Base-by-base conservation (phyloP, 1,139 yeast species). In the Kluyveromyces marxianus region DNA sequence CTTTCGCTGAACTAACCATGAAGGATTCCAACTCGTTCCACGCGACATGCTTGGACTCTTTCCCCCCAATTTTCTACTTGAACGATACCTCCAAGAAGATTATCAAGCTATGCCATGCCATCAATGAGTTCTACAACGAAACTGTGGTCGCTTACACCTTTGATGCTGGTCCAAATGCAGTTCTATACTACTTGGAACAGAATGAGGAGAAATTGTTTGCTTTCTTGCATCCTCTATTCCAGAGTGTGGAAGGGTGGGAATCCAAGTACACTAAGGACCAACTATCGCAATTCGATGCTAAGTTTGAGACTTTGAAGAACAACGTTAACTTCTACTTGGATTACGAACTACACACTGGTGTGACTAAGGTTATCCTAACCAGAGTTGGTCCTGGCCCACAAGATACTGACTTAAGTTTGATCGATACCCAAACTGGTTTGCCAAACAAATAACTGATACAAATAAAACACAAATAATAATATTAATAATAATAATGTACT, bases 121-220 rank as follows among this genome's bases (percentile, higher is more conserved):
- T 92, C 65, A 92, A 92, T 63, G 81, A 74, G 53, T 63, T 64
- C 45, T 81, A 76, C 53, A 85, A 85, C 44, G 72, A 75, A 57
- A 75, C 75, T 21, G 74, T 89, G 46, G 97, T 96, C 26, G 97
- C 97, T 34, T 92, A 92, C 68, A 94, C 99, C 3, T 92, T 85
- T 62, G 99, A 92, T 66, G 99, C 99, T 35, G 99, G 99, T 60
- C 98, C 99, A 65, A 92, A 92, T 69, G 96, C 97, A 10, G 99
- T 92, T 42, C 77, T 92, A 51, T 92, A 92, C 71, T 92, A 90
- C 65, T 80, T 83, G 62, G 75, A 76, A 55, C 72, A 80, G 55
- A 76, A 90, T 67, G 96, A 89, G 66, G 60, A 69, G 29, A 72
- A 72, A 54, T 82, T 92, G 7, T 73, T 83, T 58, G 77, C 85